These are phyloP conservation scores for Diutina ranongensis DNA, from an alignment of 1,139 yeast genomes.

Conservation along the genomic window DNA sequence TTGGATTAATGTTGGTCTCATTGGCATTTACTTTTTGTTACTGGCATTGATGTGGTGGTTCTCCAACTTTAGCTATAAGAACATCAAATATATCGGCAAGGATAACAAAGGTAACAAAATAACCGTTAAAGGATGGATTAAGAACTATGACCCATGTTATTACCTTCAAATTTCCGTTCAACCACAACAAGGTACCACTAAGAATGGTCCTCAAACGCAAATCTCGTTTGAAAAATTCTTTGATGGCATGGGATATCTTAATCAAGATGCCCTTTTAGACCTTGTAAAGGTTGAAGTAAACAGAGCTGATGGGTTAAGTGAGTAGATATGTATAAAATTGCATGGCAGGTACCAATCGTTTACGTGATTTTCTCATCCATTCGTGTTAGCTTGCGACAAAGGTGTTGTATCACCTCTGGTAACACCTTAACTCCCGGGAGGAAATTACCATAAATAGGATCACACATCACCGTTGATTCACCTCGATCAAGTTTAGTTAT, in stretches of 20 bases:
- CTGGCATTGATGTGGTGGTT: conserved; percentile 39
- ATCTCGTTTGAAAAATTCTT: conserved; percentile 34
- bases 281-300: neutral
- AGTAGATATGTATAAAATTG: neutral
- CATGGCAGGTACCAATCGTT: neutral
- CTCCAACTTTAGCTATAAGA: conserved; percentile 27
- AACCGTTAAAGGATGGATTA: conserved; percentile 24
- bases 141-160: conserved; percentile 35
- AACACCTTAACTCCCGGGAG: conserved; percentile 40
- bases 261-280: conserved; percentile 22
- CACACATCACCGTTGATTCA: conserved; percentile 39
- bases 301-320: neutral
- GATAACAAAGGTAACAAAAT: conserved; percentile 24
- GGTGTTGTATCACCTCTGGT: conserved; percentile 37
- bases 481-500: conserved; percentile 31
- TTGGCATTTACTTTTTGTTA: conserved; percentile 44
- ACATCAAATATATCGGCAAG: conserved; percentile 51
- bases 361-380: conserved; percentile 32
- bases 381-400: conserved; percentile 38
- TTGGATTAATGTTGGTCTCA: conserved; percentile 20
- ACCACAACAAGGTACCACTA: conserved; percentile 15
- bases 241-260: conserved; percentile 36
- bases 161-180: conserved; percentile 19
- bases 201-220: conserved; percentile 10
- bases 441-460: conserved; percentile 51